Percentiles rank a stretch among this genome's conserved stretches.
phyloP scores from a whole-genome alignment of 257 asterid genomes.

The Echium plantagineum region DNA sequence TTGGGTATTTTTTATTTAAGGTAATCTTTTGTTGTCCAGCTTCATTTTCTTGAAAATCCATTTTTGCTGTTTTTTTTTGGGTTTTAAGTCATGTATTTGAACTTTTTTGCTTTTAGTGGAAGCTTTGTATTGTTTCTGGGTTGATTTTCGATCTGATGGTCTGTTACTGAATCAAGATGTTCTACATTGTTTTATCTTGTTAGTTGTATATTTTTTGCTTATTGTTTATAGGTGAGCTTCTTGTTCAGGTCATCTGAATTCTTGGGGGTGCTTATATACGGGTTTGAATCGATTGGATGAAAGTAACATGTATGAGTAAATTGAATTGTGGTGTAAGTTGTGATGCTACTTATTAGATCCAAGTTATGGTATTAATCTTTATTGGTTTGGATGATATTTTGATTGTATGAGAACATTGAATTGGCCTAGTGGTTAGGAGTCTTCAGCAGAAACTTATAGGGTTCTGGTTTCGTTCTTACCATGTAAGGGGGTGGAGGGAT shows the following conservation, averaged over 20 bases:
- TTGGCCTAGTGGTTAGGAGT: no score
- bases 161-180: constrained; percentile 23
- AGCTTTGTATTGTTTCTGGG: constrained; percentile 40
- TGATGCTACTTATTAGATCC: constrained; percentile 28
- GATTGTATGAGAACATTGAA: no score
- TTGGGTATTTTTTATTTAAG: constrained; percentile 35
- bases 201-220: constrained; percentile 26
- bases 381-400: background rate
- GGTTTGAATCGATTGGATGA: constrained; percentile 14
- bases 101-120: constrained; percentile 27
- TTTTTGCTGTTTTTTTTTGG: constrained; percentile 10
- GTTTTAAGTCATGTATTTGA: constrained; percentile 7
- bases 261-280: constrained; percentile 38
- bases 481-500: no score
- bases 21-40: no score
- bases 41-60: no score
- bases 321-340: constrained; percentile 1
- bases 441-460: no score
- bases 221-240: constrained; percentile 16
- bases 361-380: constrained; percentile 6
- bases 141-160: constrained; percentile 56
- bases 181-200: constrained; percentile 23
- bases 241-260: constrained; percentile 1
- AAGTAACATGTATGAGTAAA: no score
- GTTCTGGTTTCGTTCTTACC: no score